These are phyloP conservation scores for Wickerhamiella shivajii DNA, from an alignment of 805 yeast genomes.

Conservation along the genomic window DNA sequence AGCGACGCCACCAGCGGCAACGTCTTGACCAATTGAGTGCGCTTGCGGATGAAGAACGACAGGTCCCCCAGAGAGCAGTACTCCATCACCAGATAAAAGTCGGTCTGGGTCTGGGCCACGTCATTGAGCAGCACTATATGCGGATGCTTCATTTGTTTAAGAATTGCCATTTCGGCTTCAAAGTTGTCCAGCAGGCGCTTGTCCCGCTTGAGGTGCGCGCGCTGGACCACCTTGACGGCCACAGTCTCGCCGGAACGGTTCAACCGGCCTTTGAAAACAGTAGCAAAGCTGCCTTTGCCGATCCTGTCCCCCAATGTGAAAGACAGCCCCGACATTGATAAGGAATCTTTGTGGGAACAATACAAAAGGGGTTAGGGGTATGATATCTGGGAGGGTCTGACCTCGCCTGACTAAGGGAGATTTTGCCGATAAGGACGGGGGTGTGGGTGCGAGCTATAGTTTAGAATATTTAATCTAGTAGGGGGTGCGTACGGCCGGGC, in stretches of 20 bases:
- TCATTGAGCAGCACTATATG: conserved; percentile 82
- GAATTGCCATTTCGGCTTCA: conserved; percentile 80
- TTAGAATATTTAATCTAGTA: background rate
- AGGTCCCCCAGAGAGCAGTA: conserved; percentile 92
- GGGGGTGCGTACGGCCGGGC: background rate
- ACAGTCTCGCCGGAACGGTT: conserved; percentile 37
- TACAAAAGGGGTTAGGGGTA: background rate
- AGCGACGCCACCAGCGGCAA: conserved; percentile 70
- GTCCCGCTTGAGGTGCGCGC: conserved; percentile 50
- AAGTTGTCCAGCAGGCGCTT: conserved; percentile 80
- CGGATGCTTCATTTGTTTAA: conserved; percentile 79
- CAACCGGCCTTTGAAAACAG: conserved; percentile 74
- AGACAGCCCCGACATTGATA: conserved; percentile 7
- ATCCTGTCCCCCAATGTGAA: conserved; percentile 49
- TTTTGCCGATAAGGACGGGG: background rate
- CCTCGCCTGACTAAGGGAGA: too few relatives aligned
- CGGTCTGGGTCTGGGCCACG: conserved; percentile 56
- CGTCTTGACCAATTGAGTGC: conserved; percentile 52
- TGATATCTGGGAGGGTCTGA: too few relatives aligned
- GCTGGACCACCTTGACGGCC: conserved; percentile 78
- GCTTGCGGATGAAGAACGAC: conserved; percentile 67
- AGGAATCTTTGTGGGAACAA: background rate
- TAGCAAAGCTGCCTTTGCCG: conserved; percentile 93
- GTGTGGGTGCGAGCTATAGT: background rate
- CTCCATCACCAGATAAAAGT: conserved; percentile 88